Evolutionary conservation across 2,329 filamentous ascomycete genomes (phyloP).

Genomic region (Aspergillus sclerotialis): DNA sequence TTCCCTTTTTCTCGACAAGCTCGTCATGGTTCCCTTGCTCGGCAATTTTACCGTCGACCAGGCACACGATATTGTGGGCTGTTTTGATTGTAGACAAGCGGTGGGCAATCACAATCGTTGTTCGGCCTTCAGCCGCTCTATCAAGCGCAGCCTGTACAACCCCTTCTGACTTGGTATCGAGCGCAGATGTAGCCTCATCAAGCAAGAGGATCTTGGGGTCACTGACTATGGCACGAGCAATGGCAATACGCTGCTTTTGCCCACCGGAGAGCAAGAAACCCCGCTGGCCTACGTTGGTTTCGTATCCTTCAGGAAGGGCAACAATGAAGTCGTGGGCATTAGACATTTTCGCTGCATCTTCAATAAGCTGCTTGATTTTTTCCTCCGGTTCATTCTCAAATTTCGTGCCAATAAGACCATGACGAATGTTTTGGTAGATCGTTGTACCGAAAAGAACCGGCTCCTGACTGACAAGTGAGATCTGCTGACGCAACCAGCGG

Average conservation of each 20-base stretch:
- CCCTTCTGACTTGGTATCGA: constrained; percentile 92
- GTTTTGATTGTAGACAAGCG: constrained; percentile 89
- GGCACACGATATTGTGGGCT: constrained; percentile 93
- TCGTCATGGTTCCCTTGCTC: constrained; percentile 87
- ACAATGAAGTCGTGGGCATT: constrained; percentile 92
- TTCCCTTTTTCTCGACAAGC: constrained; percentile 61
- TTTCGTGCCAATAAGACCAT: constrained; percentile 79
- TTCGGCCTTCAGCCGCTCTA: constrained; percentile 74
- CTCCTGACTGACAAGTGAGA: constrained; percentile 88
- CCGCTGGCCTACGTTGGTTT: constrained; percentile 91
- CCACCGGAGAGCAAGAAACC: constrained; percentile 89
- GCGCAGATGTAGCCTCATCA: constrained; percentile 87
- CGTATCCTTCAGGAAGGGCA: constrained; percentile 75
- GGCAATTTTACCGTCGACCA: constrained; percentile 75
- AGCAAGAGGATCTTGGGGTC: constrained; percentile 88
- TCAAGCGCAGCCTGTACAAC: constrained; percentile 91
- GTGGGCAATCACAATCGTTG: constrained; percentile 94
- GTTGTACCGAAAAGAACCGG: constrained; percentile 84
- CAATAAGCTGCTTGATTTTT: constrained; percentile 62
- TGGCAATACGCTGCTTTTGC: constrained; percentile 94
- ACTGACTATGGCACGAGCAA: constrained; percentile 81
- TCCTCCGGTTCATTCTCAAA: constrained; percentile 64
- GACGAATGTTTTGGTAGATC: constrained; percentile 83
- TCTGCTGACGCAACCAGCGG: constrained; percentile 84
- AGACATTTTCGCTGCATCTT: constrained; percentile 77